Conservation (phyloP, 495 filamentous ascomycete genomes). For the Penicillium diatomitis region DNA sequence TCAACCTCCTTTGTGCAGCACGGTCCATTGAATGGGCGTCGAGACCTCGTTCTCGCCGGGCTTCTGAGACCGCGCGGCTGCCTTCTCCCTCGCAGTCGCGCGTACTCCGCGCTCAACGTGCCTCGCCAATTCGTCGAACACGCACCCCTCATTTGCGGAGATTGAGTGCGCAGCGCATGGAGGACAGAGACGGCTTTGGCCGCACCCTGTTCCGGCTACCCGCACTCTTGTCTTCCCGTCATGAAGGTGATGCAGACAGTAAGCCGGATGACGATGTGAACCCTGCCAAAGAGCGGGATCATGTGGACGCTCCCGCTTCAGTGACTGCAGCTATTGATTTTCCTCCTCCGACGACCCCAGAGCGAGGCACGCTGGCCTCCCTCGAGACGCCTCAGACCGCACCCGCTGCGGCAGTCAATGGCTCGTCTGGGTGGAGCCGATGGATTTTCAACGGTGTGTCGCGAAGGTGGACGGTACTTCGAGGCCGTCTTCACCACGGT, state of each 20-base stretch:
- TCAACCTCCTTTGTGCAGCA: neutral
- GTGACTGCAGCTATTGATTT: neutral
- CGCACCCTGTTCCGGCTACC: slow-evolving; percentile 30
- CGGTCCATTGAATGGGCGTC: neutral
- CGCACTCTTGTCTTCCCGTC: slow-evolving; percentile 12
- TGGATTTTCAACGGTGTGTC: slow-evolving; percentile 15
- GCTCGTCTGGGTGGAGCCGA: slow-evolving; percentile 5
- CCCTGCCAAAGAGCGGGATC: neutral
- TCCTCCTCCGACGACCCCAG: neutral
- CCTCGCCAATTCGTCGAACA: slow-evolving; percentile 6
- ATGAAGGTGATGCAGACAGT: slow-evolving; percentile 4
- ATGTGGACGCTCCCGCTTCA: neutral
- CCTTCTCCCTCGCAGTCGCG: neutral
- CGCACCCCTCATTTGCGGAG: slow-evolving; percentile 20
- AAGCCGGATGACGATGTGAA: slow-evolving; percentile 11
- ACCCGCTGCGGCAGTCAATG: neutral
- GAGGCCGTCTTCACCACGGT: slow-evolving; percentile 4
- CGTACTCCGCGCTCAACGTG: slow-evolving; percentile 2
- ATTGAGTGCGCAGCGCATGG: slow-evolving; percentile 19
- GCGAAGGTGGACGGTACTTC: slow-evolving; percentile 11
- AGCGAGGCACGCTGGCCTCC: neutral
- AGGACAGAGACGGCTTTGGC: slow-evolving; percentile 22
- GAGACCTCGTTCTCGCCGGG: neutral
- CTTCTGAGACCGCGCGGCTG: neutral
- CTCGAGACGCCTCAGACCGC: slow-evolving; percentile 1